Base-by-base conservation (phyloP, 345 rosid genomes). In the Citrus australasica region DNA sequence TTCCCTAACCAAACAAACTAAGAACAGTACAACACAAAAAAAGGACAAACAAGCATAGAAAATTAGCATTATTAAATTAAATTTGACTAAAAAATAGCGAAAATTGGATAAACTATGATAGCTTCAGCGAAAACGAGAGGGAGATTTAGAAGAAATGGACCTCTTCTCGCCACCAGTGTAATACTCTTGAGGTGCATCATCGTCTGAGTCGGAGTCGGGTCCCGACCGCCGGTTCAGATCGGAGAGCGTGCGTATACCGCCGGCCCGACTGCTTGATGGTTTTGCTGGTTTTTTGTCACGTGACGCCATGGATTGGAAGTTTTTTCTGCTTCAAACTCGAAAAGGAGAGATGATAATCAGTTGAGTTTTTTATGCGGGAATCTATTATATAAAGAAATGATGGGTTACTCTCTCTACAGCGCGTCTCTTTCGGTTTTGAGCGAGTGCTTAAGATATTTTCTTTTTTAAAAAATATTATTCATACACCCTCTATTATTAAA, bases 151-250 rank as follows among this genome's bases (percentile, higher is more conserved):
- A 53, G 78, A 33, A 81, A 32, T 28, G 14, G n/a, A 95, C 99
- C 99, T 95, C 83, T 95, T 95, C 82, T 95, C 99, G 35, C 98
- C 98, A 14, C 98, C 98, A 67, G 98, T 92, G 86, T 91, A 93
- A 80, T 90, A 95, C 90, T 93, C 96, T 71, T 86, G 98, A 60
- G 98, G 98, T 16, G 81, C 87, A 66, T 92, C 97, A 53, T 94
- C 89, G 76, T 95, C 98, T 80, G 91, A 85, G 81, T 92, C 98
- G 71, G 98, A 91, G 80, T 93, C 98, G 7, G 92, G 88, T 0
- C 84, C 93, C 56, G 96, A 84, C 2, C 80, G 88, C 3, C 94
- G 82, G 84, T 93, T 95, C 53, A 95, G 91, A 90, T 95, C 99
- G 67, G 97, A 87, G 30, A 93, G 95, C 17, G 98, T 93, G 33